phyloP scores from a whole-genome alignment of 768 basidiomycete genomes.

The Trametes villosa region DNA sequence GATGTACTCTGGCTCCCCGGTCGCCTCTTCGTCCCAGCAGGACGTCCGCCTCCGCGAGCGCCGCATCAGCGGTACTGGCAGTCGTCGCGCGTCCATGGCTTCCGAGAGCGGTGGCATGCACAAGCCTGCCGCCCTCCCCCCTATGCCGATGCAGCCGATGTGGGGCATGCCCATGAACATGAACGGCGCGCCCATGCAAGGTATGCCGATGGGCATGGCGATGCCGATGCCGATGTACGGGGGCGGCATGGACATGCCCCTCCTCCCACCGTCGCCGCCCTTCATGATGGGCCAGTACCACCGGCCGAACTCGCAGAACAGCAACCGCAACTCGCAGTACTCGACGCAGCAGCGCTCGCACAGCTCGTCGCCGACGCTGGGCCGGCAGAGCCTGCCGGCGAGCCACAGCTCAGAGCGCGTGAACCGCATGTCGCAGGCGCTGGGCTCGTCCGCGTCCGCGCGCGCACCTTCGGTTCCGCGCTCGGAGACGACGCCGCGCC shows the following conservation, averaged over 20 bases:
- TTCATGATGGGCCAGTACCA: constrained; percentile 71
- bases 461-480: constrained; percentile 15
- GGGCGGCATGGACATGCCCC: constrained; percentile 67
- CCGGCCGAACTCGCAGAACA: constrained; percentile 41
- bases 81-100: constrained; percentile 28
- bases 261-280: constrained; percentile 73
- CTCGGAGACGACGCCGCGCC: constrained; percentile 16
- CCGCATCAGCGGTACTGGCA: constrained; percentile 40
- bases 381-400: constrained; percentile 9
- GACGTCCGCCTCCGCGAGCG: constrained; percentile 33
- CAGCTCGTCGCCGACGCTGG: constrained; percentile 34
- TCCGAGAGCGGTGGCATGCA: constrained; percentile 24
- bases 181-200: constrained; percentile 21
- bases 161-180: constrained; percentile 26
- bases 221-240: constrained; percentile 38
- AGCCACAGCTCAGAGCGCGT: constrained; percentile 25
- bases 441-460: constrained; percentile 17
- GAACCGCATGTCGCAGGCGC: constrained; percentile 16
- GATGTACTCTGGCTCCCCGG: constrained; percentile 47
- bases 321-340: constrained; percentile 2
- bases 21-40: constrained; percentile 51
- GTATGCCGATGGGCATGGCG: constrained; percentile 35
- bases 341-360: constrained; percentile 30
- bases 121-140: constrained; percentile 8
- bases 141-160: constrained; percentile 16